Evolutionary conservation across 2,329 filamentous ascomycete genomes (phyloP).

Genomic region (Metarhizium robertsii): DNA sequence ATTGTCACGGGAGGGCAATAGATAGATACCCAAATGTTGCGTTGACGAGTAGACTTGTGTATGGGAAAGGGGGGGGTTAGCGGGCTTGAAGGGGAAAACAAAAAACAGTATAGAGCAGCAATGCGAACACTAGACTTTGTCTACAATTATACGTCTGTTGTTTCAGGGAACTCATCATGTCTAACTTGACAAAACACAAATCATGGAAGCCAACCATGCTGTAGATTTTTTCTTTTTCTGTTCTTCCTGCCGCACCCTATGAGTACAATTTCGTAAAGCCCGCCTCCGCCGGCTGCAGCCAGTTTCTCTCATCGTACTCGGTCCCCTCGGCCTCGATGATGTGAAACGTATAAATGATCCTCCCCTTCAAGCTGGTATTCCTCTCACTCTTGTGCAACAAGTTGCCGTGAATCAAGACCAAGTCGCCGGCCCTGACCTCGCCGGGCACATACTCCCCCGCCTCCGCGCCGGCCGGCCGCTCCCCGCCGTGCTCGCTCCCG

Average conservation of each 20-base stretch:
- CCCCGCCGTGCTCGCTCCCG: constrained; percentile 28
- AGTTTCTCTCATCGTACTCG: constrained; percentile 79
- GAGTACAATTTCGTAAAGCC: constrained; percentile 65
- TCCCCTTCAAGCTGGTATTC: constrained; percentile 75
- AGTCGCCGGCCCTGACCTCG: constrained; percentile 80
- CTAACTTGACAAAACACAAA: not conserved
- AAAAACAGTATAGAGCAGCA: not conserved
- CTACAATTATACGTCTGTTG: not conserved
- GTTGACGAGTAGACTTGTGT: not conserved
- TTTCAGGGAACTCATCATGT: no score
- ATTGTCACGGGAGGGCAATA: constrained; percentile 3
- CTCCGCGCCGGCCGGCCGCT: constrained; percentile 24
- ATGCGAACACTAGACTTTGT: not conserved
- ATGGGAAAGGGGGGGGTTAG: not conserved
- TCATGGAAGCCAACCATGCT: no score
- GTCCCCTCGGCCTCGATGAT: constrained; percentile 73
- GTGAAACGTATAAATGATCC: constrained; percentile 97
- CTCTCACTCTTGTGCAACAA: constrained; percentile 91
- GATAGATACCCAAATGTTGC: constrained; percentile 7
- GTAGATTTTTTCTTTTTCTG: no score
- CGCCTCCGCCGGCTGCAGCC: constrained; percentile 75
- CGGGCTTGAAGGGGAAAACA: not conserved
- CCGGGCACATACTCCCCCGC: constrained; percentile 59
- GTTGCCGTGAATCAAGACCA: constrained; percentile 95
- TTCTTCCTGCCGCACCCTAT: constrained; percentile 10